Base-by-base conservation (phyloP, 2,329 filamentous ascomycete genomes). In the Apiospora arundinis region DNA sequence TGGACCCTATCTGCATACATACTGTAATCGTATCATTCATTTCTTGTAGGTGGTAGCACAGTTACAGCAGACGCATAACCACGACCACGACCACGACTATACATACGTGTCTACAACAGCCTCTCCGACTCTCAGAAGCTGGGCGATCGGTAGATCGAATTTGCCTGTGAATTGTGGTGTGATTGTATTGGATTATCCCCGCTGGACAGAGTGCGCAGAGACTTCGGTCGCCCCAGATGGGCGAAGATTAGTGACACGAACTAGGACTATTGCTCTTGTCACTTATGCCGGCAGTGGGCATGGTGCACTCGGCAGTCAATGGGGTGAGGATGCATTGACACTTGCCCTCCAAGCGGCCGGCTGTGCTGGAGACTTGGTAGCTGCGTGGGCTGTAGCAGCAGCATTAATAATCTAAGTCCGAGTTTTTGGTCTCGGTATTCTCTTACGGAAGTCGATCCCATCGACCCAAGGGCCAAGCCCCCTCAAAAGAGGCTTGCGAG, bases 241-340 rank as follows among this genome's bases (percentile, higher is more conserved):
- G 56, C 32, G 21, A 63, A n/a, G 40, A 63, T n/a, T 63, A 63
- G 56, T 32, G 56, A 40, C 56, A n/a, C n/a, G 52, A n/a, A 63
- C 56, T 63, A 63, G 56, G 56, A 63, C 18, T 23, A 18, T 14
- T 37, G 32, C 56, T 40, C 56, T 40, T 40, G 56, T 63, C 56
- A 63, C 56, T 40, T 40, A 63, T 63, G 56, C 56, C 56, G 56
- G 56, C 32, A 63, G 56, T 63, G 56, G 32, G 28, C 21, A 21
- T 32, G 32, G 56, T 63, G 32, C 56, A 40, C 56, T 63, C 56
- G 56, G 56, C 56, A 63, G 56, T 63, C 32, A 40, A 37, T 63
- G 56, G 56, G 32, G 28, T 28, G 49, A 9, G 25, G 32, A 63
- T 63, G 56, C 56, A 40, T 63, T 63, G 56, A 40, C 56, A 32